Evolutionary conservation across 129 eudicot species (phyloP), one percentile per base, ranked within the genome.

Genomic region (Ambrosia artemisiifolia): DNA sequence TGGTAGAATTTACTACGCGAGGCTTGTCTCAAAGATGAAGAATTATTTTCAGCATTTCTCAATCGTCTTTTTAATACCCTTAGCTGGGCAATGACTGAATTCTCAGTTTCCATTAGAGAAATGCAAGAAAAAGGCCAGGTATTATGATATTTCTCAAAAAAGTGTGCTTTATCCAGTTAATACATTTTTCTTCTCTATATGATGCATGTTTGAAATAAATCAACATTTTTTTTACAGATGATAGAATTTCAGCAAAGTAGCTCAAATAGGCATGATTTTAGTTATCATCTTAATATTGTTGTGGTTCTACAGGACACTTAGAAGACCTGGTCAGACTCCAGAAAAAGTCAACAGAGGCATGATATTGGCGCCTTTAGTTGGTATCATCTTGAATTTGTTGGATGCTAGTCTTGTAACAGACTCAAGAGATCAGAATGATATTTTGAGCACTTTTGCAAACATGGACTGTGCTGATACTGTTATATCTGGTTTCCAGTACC

Each of bases 61-160:
- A 94, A 94, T 71, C 96, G 94, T 32, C 86, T 94, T 36, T 94
- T 90, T 67, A 94, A 94, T 78, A 94, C 91, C 4, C 83, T 94
- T 61, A 94, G 98, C 83, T 94, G 98, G 98, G 85, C 97, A 56
- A 90, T 90, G 96, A 94, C 98, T 56, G 98, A 94, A 71, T 90
- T 87, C 75, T 90, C 98, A 11, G 93, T 94, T 80, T 82, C 95
- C 48, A 78, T 94, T 73, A 88, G 98, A 20, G 98, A 94, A 81
- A 86, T 94, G 93, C 96, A 87, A 74, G 98, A 93, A 69, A 87
- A 84, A 54, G 83, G 82, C 66, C 88, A 94, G 96, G 98, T 88
- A 83, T 13, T 11, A n/a, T 42, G 43, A 32, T 38, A 40, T 68
- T 60, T 48, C 4, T 72, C 46, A 51, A 28, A 48, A 57, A 40